Conservation (phyloP, 805 yeast species). For the Candida nitratophila region DNA sequence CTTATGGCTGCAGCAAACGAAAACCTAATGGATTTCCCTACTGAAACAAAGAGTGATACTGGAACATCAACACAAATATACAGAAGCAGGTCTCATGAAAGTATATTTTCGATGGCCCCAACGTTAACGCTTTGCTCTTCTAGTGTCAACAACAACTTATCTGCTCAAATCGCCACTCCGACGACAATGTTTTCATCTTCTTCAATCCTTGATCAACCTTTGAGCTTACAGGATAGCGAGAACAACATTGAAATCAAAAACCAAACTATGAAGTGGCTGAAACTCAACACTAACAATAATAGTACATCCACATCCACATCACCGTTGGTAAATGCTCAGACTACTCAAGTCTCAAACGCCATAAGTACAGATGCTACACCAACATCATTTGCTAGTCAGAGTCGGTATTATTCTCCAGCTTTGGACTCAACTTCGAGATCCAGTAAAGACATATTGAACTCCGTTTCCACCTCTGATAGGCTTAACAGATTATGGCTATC, state of each 20-base stretch:
- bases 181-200: neutral
- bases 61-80: neutral
- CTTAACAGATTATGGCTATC: neutral
- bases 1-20: neutral
- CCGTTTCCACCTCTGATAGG: neutral
- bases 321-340: neutral
- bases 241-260: constrained; percentile 14
- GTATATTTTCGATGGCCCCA: constrained; percentile 15
- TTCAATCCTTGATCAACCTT: neutral
- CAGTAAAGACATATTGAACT: neutral
- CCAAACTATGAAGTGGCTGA: constrained; percentile 24
- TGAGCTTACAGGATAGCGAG: neutral
- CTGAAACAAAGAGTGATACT: neutral
- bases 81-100: constrained; percentile 22
- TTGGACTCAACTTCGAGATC: neutral
- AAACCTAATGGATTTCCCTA: neutral
- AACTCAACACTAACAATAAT: neutral
- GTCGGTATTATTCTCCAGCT: no score
- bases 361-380: neutral
- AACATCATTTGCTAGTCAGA: neutral
- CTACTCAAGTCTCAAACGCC: neutral
- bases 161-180: neutral
- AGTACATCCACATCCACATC: neutral
- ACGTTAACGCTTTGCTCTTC: neutral
- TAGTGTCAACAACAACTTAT: neutral